These are phyloP conservation scores for Trypanosoma melophagium DNA, from an alignment of 208 protist genomes.

Conservation along the genomic window DNA sequence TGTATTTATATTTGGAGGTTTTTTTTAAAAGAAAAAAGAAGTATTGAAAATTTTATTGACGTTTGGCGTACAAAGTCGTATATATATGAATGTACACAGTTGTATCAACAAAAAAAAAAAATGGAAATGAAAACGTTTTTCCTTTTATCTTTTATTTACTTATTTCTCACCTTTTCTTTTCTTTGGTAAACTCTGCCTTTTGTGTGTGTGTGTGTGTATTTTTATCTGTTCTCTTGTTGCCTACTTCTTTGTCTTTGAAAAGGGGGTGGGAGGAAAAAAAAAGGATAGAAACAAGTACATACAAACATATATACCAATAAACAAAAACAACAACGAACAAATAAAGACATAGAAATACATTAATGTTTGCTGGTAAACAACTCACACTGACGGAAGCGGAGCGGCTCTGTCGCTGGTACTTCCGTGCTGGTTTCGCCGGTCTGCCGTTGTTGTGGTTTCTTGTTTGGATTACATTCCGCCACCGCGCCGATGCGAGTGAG, in stretches of 20 bases:
- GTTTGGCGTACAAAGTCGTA: neutral
- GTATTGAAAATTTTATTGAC: neutral
- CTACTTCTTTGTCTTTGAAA: neutral
- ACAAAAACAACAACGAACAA: neutral
- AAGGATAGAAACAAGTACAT: neutral
- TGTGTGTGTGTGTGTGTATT: neutral
- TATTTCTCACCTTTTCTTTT: neutral
- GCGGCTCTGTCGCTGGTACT: slow-evolving; percentile 37
- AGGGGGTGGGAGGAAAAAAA: neutral
- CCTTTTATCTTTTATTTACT: too few relatives aligned
- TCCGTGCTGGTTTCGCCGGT: slow-evolving; percentile 38
- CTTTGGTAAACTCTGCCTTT: neutral
- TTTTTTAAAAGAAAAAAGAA: neutral
- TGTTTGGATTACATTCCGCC: slow-evolving; percentile 34
- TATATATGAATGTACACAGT: neutral
- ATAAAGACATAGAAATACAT: neutral
- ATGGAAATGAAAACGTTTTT: too few relatives aligned
- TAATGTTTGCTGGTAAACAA: slow-evolving; percentile 32
- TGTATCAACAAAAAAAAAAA: too few relatives aligned
- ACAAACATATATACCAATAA: neutral
- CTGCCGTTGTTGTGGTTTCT: slow-evolving; percentile 46
- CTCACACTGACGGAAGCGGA: slow-evolving; percentile 31
- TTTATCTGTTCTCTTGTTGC: neutral
- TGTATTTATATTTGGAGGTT: neutral
- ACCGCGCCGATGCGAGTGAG: slow-evolving; percentile 1